Evolutionary conservation across 148 eudicot genomes (phyloP).

Genomic region (Agrostemma githago): DNA sequence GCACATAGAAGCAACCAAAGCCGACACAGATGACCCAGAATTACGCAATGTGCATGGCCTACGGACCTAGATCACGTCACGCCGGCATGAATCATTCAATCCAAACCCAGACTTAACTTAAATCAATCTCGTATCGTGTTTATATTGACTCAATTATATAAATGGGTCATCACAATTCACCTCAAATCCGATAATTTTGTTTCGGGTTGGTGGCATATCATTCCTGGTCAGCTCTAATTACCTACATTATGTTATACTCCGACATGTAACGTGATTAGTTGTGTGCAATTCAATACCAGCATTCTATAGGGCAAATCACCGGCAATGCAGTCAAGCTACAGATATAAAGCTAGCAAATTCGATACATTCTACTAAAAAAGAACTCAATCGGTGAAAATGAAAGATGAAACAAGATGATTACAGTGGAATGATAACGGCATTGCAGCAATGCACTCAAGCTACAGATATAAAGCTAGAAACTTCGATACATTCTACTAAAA

Average conservation of each 20-base stretch:
- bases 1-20: background rate
- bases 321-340: background rate
- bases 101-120: no score
- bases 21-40: background rate
- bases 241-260: no score
- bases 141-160: no score
- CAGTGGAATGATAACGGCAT: slow-evolving; percentile 82
- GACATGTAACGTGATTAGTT: background rate
- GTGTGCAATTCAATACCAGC: background rate
- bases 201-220: no score
- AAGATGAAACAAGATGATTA: slow-evolving; percentile 29
- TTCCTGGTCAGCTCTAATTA: no score
- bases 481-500: background rate
- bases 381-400: background rate
- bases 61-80: no score
- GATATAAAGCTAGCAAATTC: background rate
- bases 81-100: no score
- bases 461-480: background rate
- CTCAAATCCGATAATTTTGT: no score
- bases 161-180: no score
- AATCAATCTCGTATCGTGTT: no score
- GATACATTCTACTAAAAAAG: background rate
- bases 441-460: slow-evolving; percentile 2
- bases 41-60: background rate
- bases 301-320: background rate